These are phyloP conservation scores for Rhizophlyctis rosea DNA, from an alignment of 192 early-diverging fungal species.

Conservation along the genomic window DNA sequence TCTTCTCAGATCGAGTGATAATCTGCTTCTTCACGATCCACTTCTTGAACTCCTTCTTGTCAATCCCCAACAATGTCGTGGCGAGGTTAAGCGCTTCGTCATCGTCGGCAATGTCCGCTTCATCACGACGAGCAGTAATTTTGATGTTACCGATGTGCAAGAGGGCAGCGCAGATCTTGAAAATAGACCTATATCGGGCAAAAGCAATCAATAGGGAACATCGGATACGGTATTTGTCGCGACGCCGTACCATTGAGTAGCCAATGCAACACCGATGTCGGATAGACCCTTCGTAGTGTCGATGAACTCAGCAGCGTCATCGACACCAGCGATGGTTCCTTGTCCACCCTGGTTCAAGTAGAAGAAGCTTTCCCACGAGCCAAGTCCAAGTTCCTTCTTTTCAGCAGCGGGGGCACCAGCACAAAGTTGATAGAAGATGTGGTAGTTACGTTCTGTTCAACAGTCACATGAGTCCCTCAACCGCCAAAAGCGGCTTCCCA, in stretches of 20 bases:
- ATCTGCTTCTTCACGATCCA: conserved; percentile 96
- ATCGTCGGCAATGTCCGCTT: conserved; percentile 71
- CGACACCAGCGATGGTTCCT: conserved; percentile 78
- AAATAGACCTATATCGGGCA: conserved; percentile 70
- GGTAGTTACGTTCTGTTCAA: conserved; percentile 86
- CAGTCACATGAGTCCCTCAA: neutral
- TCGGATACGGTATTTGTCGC: conserved; percentile 1
- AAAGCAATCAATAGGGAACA: neutral
- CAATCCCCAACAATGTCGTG: conserved; percentile 74
- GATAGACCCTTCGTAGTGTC: conserved; percentile 82
- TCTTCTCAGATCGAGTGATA: conserved; percentile 86
- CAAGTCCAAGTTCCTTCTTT: conserved; percentile 74
- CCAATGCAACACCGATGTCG: conserved; percentile 78
- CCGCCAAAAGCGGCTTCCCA: neutral
- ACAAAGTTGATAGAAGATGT: conserved; percentile 99
- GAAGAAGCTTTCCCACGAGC: conserved; percentile 72
- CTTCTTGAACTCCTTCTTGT: conserved; percentile 78
- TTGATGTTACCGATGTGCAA: conserved; percentile 96
- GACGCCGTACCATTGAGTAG: conserved; percentile 67
- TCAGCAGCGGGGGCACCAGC: conserved; percentile 83
- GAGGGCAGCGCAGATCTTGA: conserved; percentile 85
- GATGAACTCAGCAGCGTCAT: conserved; percentile 91
- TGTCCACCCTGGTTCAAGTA: conserved; percentile 83
- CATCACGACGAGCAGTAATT: conserved; percentile 65
- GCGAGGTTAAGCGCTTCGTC: conserved; percentile 71